Base-by-base conservation (phyloP, 2,329 filamentous ascomycete genomes). In the Pestalotiopsis sp. region DNA sequence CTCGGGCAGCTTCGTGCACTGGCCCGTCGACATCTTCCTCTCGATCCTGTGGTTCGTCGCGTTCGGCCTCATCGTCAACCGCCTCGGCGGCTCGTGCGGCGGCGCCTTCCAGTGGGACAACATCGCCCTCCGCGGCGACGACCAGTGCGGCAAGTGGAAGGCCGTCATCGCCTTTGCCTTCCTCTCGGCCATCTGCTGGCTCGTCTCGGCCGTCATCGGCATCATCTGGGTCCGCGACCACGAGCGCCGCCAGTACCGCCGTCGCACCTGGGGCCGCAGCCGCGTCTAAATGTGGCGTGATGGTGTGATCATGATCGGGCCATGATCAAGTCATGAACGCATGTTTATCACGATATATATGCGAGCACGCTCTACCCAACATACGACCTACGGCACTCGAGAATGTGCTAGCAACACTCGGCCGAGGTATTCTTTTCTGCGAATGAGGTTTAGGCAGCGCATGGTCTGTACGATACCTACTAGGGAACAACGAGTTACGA, bases 151-250 rank as follows among this genome's bases (percentile, higher is more conserved):
- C 69, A 87, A 89, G 73, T 92, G 89, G 87, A 93, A 92, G 81
- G 88, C 92, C 56, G 84, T 88, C 70, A 87, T 93, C 73, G 91
- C 91, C 4, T 94, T 94, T 75, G 82, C 85, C 63, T 94, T 94
- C 81, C 80, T 94, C 67, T 91, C 90, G 2, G 91, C 91, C 67
- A 85, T 92, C 72, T 83, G 90, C 75, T 94, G 92, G 92, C 85
- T 94, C 56, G 87, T 83, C 13, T 92, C 89, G 61, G 86, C 85
- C 17, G 75, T 91, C 23, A 75, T 93, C 58, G 88, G 85, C 60
- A 76, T 88, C 73, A 83, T 86, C 76, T 89, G 86, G 86, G 81
- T 86, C 23, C 84, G 81, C 69, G 80, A 81, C 70, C 81, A 78
- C 69, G 81, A 80, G 27, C 73, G 77, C 45, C 74, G 74, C 20